Base-by-base conservation (phyloP, 2,329 filamentous ascomycete genomes). In the Tolypocladium sp. region DNA sequence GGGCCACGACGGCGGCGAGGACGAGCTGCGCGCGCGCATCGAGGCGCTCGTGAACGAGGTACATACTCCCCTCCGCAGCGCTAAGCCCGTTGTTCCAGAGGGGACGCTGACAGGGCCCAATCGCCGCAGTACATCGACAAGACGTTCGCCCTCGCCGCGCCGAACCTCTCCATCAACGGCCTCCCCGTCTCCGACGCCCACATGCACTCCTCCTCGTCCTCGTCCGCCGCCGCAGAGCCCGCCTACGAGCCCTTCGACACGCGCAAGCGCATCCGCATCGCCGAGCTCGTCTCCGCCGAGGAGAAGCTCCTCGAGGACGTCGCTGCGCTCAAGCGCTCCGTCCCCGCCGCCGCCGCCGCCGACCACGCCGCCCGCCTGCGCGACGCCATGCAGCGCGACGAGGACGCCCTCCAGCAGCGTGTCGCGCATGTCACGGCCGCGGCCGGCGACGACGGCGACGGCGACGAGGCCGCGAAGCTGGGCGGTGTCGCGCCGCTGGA, bases 231-330 rank as follows among this genome's bases (percentile, higher is more conserved):
- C 33, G 30, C 38, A 15, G 67, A 71, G 30, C 59, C 66, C 25
- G 72, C 74, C 60, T 84, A 83, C 74, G 83, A 85, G 65, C 80
- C 84, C 38, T 86, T 86, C 66, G 82, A 87, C 74, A 71, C 75
- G 4, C 81, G 81, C 68, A 80, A 82, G 65, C 83, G 84, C 67
- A 76, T 79, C 61, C 79, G 78, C 64, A 81, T 86, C 64, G 82
- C 84, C 67, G 79, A 82, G 42, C 78, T 87, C n/a, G 78, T 82
- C 61, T 76, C 80, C 61, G 78, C 85, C 60, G 85, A 88, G 64
- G 84, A 87, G 67, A 83, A 83, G 66, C 77, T 88, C 3, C 80
- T 87, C 52, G 81, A 84, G 63, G 82, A 86, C 65, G 85, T 88
- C 65, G 84, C 85, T 9, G 73, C 75, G 37, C 75, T 85, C n/a